Evolutionary conservation across 2,329 filamentous ascomycete genomes (phyloP), one percentile per base, ranked within the genome.

Genomic region (Hymenoscyphus occultus): DNA sequence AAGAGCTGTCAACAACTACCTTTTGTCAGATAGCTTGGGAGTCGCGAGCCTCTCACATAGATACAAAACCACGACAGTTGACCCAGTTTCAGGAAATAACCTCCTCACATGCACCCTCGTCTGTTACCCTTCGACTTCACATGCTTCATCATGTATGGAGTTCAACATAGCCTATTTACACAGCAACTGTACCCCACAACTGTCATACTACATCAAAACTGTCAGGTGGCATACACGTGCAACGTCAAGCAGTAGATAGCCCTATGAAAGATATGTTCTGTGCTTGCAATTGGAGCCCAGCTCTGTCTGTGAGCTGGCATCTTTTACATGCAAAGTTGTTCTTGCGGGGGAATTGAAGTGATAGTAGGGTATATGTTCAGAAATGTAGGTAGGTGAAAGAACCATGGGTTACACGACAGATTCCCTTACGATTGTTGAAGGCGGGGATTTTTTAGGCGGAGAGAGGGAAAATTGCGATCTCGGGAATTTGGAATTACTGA

Each of bases 181-280:
- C 45, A 22, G 10, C 22, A 10, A 22, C 19, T 28, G 45, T 28
- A 51, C 45, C 45, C 19, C 45, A 51, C 45, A 51, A 51, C 22
- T 19, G n/a, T 51, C 45, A 22, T 22, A 51, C 45, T 19, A n/a
- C 19, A 22, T 35, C 35, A 51, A 51, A 48, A 13, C 45, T 22
- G 45, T 51, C 45, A 51, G 45, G 45, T 51, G 19, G 45, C 45
- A 22, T 51, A n/a, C 45, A 51, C 45, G 45, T 51, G 45, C 7
- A 51, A 51, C 45, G 45, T 51, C n/a, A 51, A 28, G 22, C 45
- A 19, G 42, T n/a, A 9, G 45, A 51, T n/a, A 51, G 45, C 45
- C 45, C 45, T 51, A 51, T 51, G 45, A 51, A 22, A 51, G n/a
- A 51, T 51, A 51, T 51, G 9, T 13, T 51, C 22, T 51, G 45